Conservation (phyloP, 495 filamentous ascomycete genomes). For the Glonium stellatum region DNA sequence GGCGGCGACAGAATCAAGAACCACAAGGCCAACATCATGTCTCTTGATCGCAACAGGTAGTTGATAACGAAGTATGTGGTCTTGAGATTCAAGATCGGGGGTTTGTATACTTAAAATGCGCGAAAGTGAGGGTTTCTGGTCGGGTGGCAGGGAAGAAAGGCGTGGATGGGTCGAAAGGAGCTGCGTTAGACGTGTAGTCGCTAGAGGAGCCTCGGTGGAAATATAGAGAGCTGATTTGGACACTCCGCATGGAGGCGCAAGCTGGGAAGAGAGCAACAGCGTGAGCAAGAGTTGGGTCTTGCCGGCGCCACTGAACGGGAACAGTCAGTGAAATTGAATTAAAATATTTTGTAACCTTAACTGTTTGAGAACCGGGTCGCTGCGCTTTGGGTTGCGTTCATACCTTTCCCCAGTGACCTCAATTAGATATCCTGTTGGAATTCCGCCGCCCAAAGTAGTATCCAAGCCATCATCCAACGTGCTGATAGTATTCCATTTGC, state of each 20-base stretch:
- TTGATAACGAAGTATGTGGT: conserved; percentile 89
- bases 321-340: conserved; percentile 19
- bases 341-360: neutral
- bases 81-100: conserved; percentile 90
- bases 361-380: neutral
- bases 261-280: conserved; percentile 73
- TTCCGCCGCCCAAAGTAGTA: conserved; percentile 70
- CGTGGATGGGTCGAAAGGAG: conserved; percentile 61
- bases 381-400: neutral
- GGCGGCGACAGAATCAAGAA: conserved; percentile 85
- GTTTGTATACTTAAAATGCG: conserved; percentile 71
- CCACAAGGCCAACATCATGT: conserved; percentile 67
- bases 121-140: conserved; percentile 55
- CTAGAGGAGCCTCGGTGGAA: conserved; percentile 83
- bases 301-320: conserved; percentile 62
- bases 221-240: conserved; percentile 73
- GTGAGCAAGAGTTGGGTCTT: conserved; percentile 92
- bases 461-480: conserved; percentile 73
- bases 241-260: conserved; percentile 65
- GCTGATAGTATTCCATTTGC: conserved; percentile 59
- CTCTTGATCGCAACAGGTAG: conserved; percentile 74
- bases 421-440: conserved; percentile 74
- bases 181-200: conserved; percentile 73
- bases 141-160: conserved; percentile 42
- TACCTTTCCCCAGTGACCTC: conserved; percentile 90